Evolutionary conservation across 352 stramenopile species (phyloP), one percentile per base, ranked within the genome.

Genomic region (Blastocystis sp.): DNA sequence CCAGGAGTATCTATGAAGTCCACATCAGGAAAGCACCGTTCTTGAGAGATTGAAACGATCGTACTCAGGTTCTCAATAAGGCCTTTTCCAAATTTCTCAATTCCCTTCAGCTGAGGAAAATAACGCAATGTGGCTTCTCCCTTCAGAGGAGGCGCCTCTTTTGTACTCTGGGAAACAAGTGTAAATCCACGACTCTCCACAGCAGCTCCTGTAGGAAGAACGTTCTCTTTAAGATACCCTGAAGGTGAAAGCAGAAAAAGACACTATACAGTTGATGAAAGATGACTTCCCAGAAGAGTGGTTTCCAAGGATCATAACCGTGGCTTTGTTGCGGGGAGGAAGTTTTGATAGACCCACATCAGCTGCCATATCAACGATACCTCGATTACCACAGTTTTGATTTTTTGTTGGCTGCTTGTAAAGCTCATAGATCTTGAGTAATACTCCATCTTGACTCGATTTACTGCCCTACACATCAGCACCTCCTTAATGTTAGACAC

Each of bases 1-100:
- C 92, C 92, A 1, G 92, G 92, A 4, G 92, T 94, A 68, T 94
- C 92, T 66, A 94, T 94, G 90, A 94, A 94, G 66, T 94, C 92
- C 23, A 94, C 92, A 79, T 92, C 92, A 9, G 91, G 62, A 56
- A 94, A 94, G 61, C 92, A 87, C 53, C 89, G 91, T 62, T 90
- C 91, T 8, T 91, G 93, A 29, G 91, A 93, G 20, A 91, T 91
- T 55, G 92, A 94, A 47, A 94, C 92, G 63, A 91, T 92, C 3
- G 92, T 93, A 39, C 89, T 90, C 75, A 94, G 88, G 80, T 94
- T 93, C 79, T 94, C 92, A 39, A 93, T 87, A 53, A 94, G 87
- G 37, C 92, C 80, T 62, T 93, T 93, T 80, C 92, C 92, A 77
- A 93, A 93, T 47, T 92, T 90, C 41, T 91, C 87, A 76, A 93